Base-by-base conservation (phyloP, 1,284 basidiomycete species). In the Clitocybe nebularis region DNA sequence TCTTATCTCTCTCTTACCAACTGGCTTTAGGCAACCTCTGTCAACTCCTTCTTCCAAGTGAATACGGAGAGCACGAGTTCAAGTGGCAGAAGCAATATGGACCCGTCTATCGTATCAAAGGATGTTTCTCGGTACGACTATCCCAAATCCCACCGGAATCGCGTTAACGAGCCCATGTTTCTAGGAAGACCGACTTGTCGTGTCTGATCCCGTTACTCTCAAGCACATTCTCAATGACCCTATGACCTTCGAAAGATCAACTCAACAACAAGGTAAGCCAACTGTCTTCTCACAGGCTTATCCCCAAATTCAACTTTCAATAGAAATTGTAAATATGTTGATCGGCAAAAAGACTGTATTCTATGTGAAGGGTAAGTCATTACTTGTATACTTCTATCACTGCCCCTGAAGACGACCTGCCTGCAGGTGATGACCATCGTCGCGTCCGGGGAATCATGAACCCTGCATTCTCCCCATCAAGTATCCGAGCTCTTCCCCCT, bases 231-330 rank as follows among this genome's bases (percentile, higher is more conserved):
- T 40, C 10, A 17, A 13, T 22, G 29, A 44, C 19, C 8, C 38
- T 2, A 32, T 3, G 5, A 21, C 17, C 26, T 44, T 44, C 24
- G 13, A 7, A 19, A 50, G 49, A 33, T 48, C 51, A 2, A 46
- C 40, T 10, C 49, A 48, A 19, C 46, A 48, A 29, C 49, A 51
- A 36, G n/a, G n/a, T n/a, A n/a, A n/a, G n/a, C n/a, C n/a, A n/a
- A n/a, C n/a, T n/a, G n/a, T n/a, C n/a, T n/a, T n/a, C n/a, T n/a
- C n/a, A n/a, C n/a, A n/a, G n/a, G n/a, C n/a, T n/a, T n/a, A n/a
- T n/a, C n/a, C n/a, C n/a, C n/a, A n/a, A n/a, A n/a, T n/a, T n/a
- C n/a, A n/a, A n/a, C n/a, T n/a, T n/a, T n/a, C n/a, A n/a, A n/a
- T n/a, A n/a, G 36, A 47, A 3, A 25, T 53, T 21, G 49, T 49